These are phyloP conservation scores for Mycena alexandri DNA, from an alignment of 768 basidiomycete genomes.

Conservation along the genomic window DNA sequence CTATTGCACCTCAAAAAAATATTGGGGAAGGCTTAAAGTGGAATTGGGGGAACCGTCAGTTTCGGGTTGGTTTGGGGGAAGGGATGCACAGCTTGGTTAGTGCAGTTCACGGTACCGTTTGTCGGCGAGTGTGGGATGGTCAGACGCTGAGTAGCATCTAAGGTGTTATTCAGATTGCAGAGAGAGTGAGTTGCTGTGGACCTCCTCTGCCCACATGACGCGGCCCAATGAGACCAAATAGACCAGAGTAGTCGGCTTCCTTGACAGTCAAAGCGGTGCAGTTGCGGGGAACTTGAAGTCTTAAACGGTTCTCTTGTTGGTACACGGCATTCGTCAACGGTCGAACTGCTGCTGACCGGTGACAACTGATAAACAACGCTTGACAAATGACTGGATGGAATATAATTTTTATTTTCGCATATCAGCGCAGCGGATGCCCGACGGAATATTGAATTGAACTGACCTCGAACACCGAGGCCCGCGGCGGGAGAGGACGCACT, in stretches of 20 bases:
- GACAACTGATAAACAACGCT: constrained; percentile 9
- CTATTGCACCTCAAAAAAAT: not conserved
- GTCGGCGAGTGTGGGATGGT: constrained; percentile 17
- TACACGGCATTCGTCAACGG: no score
- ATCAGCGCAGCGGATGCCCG: constrained; percentile 20
- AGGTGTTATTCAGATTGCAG: not conserved
- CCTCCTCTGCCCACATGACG: constrained; percentile 17
- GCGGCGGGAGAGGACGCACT: constrained; percentile 20
- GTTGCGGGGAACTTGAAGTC: constrained; percentile 32
- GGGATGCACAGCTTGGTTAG: not conserved
- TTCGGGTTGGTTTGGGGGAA: no score
- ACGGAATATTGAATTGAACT: constrained; percentile 20
- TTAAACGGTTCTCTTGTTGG: not conserved
- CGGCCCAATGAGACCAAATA: not conserved
- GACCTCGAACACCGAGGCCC: constrained; percentile 20
- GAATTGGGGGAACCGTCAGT: no score
- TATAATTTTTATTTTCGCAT: not conserved
- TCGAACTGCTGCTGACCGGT: no score
- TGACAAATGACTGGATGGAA: constrained; percentile 2
- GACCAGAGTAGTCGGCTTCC: not conserved
- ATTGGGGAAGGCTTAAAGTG: not conserved
- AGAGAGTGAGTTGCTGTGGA: not conserved
- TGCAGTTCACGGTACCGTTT: constrained; percentile 3
- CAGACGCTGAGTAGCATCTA: constrained; percentile 1
- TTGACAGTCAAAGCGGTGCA: constrained; percentile 33